phyloP scores from a whole-genome alignment of 2,329 filamentous ascomycete species.

The Paramyrothecium sp. region DNA sequence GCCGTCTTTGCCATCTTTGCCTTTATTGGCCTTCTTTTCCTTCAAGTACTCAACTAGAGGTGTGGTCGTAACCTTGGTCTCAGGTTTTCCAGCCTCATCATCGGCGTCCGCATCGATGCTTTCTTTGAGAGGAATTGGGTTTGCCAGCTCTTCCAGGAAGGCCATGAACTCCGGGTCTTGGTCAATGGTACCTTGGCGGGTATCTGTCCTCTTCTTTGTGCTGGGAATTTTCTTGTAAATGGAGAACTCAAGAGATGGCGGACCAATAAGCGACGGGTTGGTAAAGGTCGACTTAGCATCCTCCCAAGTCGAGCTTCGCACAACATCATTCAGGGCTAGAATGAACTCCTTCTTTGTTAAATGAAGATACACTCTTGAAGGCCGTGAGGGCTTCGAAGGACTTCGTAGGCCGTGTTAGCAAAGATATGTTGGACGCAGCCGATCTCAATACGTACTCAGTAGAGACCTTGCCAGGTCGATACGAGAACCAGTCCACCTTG shows the following conservation, averaged over 20 bases:
- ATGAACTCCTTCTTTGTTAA: constrained; percentile 71
- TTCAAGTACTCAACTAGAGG: constrained; percentile 87
- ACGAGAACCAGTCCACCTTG: constrained; percentile 82
- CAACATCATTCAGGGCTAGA: constrained; percentile 63
- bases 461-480: constrained; percentile 66
- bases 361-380: constrained; percentile 80
- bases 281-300: constrained; percentile 78
- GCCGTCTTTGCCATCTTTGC: constrained; percentile 48
- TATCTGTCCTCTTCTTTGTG: constrained; percentile 73
- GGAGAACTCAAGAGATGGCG: constrained; percentile 78
- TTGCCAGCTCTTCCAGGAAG: constrained; percentile 85
- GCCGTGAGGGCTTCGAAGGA: constrained; percentile 80
- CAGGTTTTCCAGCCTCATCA: constrained; percentile 44
- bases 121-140: constrained; percentile 52
- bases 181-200: constrained; percentile 90
- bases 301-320: constrained; percentile 70
- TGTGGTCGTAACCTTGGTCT: constrained; percentile 71
- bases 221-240: constrained; percentile 81
- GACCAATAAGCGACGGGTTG: constrained; percentile 71
- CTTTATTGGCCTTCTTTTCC: constrained; percentile 83
- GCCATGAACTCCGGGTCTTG: constrained; percentile 94
- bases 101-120: constrained; percentile 38
- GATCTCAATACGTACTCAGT: constrained; percentile 64
- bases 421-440: background rate
- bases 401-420: constrained; percentile 38